A percentile compares a stretch with the other conserved stretches of the same genome.
phyloP scores from a whole-genome alignment of 805 yeast genomes.

The Teunomyces pallodes region DNA sequence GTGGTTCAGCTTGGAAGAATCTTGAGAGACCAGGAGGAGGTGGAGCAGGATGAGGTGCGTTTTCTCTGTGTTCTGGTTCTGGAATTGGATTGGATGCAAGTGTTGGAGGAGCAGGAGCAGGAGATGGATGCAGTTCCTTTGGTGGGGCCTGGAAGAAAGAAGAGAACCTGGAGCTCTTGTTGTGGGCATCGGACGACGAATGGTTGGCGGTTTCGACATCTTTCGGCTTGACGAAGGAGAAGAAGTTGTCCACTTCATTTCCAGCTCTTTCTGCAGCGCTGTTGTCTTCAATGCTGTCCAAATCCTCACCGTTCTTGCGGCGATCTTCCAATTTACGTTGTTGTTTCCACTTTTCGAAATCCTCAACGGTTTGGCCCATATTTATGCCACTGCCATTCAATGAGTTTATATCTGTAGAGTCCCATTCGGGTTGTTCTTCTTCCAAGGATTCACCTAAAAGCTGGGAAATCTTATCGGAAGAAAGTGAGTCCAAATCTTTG shows the following conservation, averaged over 20 bases:
- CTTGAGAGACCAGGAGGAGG: constrained; percentile 10
- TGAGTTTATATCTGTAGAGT: constrained; percentile 26
- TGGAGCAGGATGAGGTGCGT: neutral
- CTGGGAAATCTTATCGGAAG: constrained; percentile 32
- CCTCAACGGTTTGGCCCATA: constrained; percentile 54
- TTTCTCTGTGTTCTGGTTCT: neutral
- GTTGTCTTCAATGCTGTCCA: neutral
- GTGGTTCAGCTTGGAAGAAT: constrained; percentile 4
- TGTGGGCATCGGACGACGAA: constrained; percentile 12
- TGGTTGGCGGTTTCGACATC: constrained; percentile 5
- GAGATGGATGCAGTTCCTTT: neutral
- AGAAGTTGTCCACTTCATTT: constrained; percentile 44
- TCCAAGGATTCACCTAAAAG: constrained; percentile 35
- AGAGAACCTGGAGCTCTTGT: constrained; percentile 37
- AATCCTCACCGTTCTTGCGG: constrained; percentile 36
- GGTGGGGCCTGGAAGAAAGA: constrained; percentile 25
- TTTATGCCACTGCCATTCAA: constrained; percentile 13
- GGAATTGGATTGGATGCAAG: neutral
- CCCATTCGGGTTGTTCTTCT: constrained; percentile 42
- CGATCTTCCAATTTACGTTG: constrained; percentile 51
- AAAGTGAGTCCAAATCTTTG: constrained; percentile 29
- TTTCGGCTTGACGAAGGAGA: constrained; percentile 38
- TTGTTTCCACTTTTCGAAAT: constrained; percentile 59
- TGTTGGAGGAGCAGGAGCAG: neutral
- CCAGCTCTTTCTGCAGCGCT: constrained; percentile 20